Evolutionary conservation across 176 grass and related monocot genomes (phyloP).

Genomic region (Eragrostis curvula): DNA sequence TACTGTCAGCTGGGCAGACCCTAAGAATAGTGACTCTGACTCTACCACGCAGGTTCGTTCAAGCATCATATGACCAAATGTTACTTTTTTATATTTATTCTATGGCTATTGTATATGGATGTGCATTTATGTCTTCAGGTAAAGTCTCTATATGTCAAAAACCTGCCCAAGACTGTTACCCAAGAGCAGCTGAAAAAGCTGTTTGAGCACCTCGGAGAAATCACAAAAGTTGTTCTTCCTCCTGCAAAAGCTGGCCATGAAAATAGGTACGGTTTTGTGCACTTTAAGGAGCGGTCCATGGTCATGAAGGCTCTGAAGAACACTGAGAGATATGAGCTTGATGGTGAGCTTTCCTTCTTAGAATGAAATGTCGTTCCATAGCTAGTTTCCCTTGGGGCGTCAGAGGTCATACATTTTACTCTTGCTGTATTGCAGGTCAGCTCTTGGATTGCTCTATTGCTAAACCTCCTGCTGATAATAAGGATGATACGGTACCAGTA

Average conservation of each 20-base stretch:
- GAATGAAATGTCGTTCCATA: neutral
- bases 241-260: slow-evolving; percentile 84
- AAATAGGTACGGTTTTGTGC: slow-evolving; percentile 93
- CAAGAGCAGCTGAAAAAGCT: slow-evolving; percentile 65
- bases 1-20: slow-evolving; percentile 89
- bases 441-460: slow-evolving; percentile 88
- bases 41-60: slow-evolving; percentile 67
- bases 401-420: slow-evolving; percentile 5
- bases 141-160: slow-evolving; percentile 94
- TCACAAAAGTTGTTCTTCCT: slow-evolving; percentile 81
- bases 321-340: slow-evolving; percentile 79
- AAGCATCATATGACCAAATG: slow-evolving; percentile 18
- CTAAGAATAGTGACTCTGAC: slow-evolving; percentile 61
- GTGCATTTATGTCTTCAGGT: slow-evolving; percentile 48
- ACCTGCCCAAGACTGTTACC: slow-evolving; percentile 85
- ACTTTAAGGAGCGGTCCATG: slow-evolving; percentile 76
- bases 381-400: slow-evolving; percentile 27
- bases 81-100: slow-evolving; percentile 21
- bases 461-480: slow-evolving; percentile 84
- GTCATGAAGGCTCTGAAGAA: slow-evolving; percentile 85
- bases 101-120: slow-evolving; percentile 29
- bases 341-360: slow-evolving; percentile 51
- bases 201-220: slow-evolving; percentile 83
- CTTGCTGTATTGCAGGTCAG: slow-evolving; percentile 54
- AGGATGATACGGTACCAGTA: slow-evolving; percentile 46